A percentile compares a stretch with the other conserved stretches of the same genome.
phyloP scores from a whole-genome alignment of 495 filamentous ascomycete species.

The Neurospora tetrasperma region DNA sequence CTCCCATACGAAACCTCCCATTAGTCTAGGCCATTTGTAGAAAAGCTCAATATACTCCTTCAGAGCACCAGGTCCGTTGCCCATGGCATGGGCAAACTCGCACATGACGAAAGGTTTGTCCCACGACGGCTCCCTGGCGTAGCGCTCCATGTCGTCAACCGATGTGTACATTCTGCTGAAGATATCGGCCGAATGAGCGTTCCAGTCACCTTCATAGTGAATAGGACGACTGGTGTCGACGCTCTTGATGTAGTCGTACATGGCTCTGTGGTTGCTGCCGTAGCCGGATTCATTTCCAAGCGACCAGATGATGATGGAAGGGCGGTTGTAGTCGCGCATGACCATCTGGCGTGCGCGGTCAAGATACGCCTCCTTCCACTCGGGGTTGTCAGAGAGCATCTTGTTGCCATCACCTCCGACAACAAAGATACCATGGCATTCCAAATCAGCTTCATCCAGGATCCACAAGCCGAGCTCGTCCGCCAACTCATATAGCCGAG shows the following conservation, averaged over 20 bases:
- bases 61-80: slow-evolving; percentile 59
- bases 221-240: slow-evolving; percentile 48
- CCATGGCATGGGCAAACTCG: slow-evolving; percentile 67
- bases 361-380: slow-evolving; percentile 60
- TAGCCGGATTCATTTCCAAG: slow-evolving; percentile 67
- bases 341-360: slow-evolving; percentile 59
- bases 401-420: slow-evolving; percentile 37
- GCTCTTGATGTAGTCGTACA: slow-evolving; percentile 53
- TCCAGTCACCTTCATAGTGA: slow-evolving; percentile 58
- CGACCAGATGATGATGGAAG: slow-evolving; percentile 62
- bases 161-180: slow-evolving; percentile 57
- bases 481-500: slow-evolving; percentile 50
- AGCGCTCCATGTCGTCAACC: slow-evolving; percentile 35
- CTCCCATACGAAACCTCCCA: slow-evolving; percentile 69
- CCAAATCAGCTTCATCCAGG: slow-evolving; percentile 63
- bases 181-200: slow-evolving; percentile 53
- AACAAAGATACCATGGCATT: slow-evolving; percentile 58
- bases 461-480: slow-evolving; percentile 64
- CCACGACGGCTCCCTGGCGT: slow-evolving; percentile 33
- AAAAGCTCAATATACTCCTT: slow-evolving; percentile 62
- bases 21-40: slow-evolving; percentile 49
- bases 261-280: slow-evolving; percentile 54
- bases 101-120: slow-evolving; percentile 54
- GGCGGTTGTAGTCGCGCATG: slow-evolving; percentile 56
- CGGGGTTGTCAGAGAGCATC: slow-evolving; percentile 53